phyloP scores from a whole-genome alignment of 164 flowering plant genomes.

The Vitis vinifera region DNA sequence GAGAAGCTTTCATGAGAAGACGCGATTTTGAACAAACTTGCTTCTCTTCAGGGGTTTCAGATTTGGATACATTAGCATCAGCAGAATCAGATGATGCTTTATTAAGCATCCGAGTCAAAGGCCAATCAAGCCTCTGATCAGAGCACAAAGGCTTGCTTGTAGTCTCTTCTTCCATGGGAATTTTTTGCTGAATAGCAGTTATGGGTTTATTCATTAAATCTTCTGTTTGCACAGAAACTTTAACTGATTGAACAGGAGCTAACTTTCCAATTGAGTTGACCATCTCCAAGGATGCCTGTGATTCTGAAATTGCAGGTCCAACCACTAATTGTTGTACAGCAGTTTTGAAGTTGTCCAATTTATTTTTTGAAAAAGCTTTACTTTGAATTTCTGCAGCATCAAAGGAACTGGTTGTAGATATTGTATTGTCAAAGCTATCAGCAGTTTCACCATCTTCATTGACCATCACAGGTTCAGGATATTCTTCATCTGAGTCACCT shows the following conservation, averaged over 20 bases:
- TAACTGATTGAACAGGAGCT: constrained; percentile 15
- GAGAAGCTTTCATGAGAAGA: constrained; percentile 39
- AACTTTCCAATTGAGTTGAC: constrained; percentile 18
- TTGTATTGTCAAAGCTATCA: constrained; percentile 10
- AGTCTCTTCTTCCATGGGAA: constrained; percentile 20
- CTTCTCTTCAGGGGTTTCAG: constrained; percentile 29
- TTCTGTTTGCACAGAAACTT: constrained; percentile 21
- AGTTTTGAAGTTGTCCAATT: constrained; percentile 6
- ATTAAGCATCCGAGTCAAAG: constrained; percentile 1
- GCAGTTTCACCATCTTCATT: constrained; percentile 42
- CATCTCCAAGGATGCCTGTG: constrained; percentile 16
- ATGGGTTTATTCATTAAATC: constrained; percentile 15
- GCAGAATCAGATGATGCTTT: constrained; percentile 24
- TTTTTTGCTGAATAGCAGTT: constrained; percentile 21
- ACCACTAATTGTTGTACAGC: constrained; percentile 15
- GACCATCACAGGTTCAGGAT: constrained; percentile 75
- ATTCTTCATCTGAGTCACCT: constrained; percentile 94
- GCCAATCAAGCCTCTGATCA: constrained; percentile 16
- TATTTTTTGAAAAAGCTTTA: constrained; percentile 7
- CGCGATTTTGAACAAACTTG: constrained; percentile 29
- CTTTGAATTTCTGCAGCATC: constrained; percentile 19
- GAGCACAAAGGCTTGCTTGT: constrained; percentile 11
- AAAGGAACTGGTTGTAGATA: constrained; percentile 9
- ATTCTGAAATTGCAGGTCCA: constrained; percentile 13
- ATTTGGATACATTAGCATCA: constrained; percentile 26